phyloP scores from a whole-genome alignment of 345 rosid species.

The Conringia planisiliqua region DNA sequence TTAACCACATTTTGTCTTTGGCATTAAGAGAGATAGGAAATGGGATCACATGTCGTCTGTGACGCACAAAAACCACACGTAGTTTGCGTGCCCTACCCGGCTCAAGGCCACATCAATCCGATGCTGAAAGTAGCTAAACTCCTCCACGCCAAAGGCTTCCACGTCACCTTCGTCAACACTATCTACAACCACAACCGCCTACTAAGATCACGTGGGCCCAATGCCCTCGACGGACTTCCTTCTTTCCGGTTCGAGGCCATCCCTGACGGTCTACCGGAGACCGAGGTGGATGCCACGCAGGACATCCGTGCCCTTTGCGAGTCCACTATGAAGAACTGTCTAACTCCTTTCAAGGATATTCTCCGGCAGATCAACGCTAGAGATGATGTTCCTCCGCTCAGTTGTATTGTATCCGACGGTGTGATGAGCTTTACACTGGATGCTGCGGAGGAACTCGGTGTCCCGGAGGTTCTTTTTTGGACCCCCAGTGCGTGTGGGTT shows the following conservation, averaged over 20 bases:
- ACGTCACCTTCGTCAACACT: conserved; percentile 24
- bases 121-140: background rate
- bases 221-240: background rate
- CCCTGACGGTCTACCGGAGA: conserved; percentile 22
- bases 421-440: conserved; percentile 29
- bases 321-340: conserved; percentile 8
- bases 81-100: conserved; percentile 1
- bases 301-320: background rate
- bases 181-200: conserved; percentile 24
- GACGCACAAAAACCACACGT: background rate
- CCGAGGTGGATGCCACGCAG: conserved; percentile 3
- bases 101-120: conserved; percentile 4
- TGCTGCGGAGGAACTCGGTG: conserved; percentile 25
- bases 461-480: conserved; percentile 24
- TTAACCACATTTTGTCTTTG: background rate
- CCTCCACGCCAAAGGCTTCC: background rate
- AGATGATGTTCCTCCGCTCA: conserved; percentile 16
- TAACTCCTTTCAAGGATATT: conserved; percentile 17
- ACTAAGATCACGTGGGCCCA: conserved; percentile 5
- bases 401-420: conserved; percentile 26
- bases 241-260: conserved; percentile 11
- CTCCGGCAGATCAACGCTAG: background rate
- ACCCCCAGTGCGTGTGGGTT: conserved; percentile 23
- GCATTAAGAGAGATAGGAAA: background rate
- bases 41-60: background rate